phyloP scores from a whole-genome alignment of 768 basidiomycete genomes.

The Gyrodon lividus region DNA sequence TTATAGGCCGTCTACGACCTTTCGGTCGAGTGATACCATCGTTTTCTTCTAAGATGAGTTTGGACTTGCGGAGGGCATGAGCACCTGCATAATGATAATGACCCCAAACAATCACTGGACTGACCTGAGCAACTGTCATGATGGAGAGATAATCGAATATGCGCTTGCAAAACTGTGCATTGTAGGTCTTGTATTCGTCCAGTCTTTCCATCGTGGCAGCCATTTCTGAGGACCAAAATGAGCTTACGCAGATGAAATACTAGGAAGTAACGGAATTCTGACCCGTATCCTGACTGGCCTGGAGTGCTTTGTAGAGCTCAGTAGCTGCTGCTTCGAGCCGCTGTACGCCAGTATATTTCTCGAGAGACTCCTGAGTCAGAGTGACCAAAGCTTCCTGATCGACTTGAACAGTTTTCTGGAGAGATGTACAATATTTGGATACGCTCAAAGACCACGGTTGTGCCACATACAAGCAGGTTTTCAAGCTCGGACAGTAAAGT shows the following conservation, averaged over 20 bases:
- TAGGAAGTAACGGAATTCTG: not conserved
- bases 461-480: constrained; percentile 68
- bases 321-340: constrained; percentile 79
- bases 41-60: constrained; percentile 62
- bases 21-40: constrained; percentile 51
- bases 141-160: constrained; percentile 86
- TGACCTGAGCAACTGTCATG: constrained; percentile 87
- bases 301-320: constrained; percentile 92
- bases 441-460: not conserved
- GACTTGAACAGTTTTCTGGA: constrained; percentile 93
- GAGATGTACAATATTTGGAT: not conserved
- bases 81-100: not conserved
- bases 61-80: constrained; percentile 46
- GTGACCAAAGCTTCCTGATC: constrained; percentile 68
- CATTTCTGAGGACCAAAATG: constrained; percentile 59
- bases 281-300: constrained; percentile 89
- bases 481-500: constrained; percentile 82
- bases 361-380: constrained; percentile 87
- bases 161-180: constrained; percentile 90
- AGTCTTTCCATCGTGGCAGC: constrained; percentile 95
- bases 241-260: not conserved
- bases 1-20: constrained; percentile 44
- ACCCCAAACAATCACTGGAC: constrained; percentile 14
- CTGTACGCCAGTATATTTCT: constrained; percentile 72
- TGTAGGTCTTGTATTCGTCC: constrained; percentile 87